phyloP scores from a whole-genome alignment of 495 filamentous ascomycete genomes.

The Aspergillus affinis region DNA sequence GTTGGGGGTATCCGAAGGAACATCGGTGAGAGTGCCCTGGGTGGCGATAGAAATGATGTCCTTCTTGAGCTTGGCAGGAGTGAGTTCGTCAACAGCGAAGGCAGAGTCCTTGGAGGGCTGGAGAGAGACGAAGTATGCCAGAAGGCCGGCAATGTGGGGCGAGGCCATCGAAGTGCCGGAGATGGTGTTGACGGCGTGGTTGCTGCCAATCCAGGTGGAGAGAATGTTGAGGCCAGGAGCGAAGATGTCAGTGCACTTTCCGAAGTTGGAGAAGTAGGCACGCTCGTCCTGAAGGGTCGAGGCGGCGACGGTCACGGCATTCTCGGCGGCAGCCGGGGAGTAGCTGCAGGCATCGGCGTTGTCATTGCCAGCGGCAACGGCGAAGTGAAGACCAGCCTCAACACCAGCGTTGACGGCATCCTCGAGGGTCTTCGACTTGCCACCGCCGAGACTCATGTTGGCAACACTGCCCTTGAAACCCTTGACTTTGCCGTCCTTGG shows the following conservation, averaged over 20 bases:
- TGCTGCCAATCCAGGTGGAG: constrained; percentile 97
- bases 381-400: constrained; percentile 87
- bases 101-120: constrained; percentile 86
- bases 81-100: constrained; percentile 84
- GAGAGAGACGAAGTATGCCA: constrained; percentile 97
- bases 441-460: constrained; percentile 98
- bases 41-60: constrained; percentile 84
- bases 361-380: constrained; percentile 97
- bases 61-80: constrained; percentile 90
- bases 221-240: constrained; percentile 95
- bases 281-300: constrained; percentile 91
- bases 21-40: constrained; percentile 72
- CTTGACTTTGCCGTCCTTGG: constrained; percentile 80
- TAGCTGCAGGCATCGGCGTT: constrained; percentile 99
- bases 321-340: constrained; percentile 92
- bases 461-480: constrained; percentile 97
- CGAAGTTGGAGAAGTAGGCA: constrained; percentile 99
- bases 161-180: constrained; percentile 99
- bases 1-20: constrained; percentile 81
- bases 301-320: constrained; percentile 95
- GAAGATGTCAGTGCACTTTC: constrained; percentile 99
- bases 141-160: constrained; percentile 91
- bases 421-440: constrained; percentile 88
- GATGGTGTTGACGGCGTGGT: constrained; percentile 94
- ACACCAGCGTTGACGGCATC: constrained; percentile 93